Conservation (phyloP, 305 asterid genomes). For the Caryopteris hybrid region DNA sequence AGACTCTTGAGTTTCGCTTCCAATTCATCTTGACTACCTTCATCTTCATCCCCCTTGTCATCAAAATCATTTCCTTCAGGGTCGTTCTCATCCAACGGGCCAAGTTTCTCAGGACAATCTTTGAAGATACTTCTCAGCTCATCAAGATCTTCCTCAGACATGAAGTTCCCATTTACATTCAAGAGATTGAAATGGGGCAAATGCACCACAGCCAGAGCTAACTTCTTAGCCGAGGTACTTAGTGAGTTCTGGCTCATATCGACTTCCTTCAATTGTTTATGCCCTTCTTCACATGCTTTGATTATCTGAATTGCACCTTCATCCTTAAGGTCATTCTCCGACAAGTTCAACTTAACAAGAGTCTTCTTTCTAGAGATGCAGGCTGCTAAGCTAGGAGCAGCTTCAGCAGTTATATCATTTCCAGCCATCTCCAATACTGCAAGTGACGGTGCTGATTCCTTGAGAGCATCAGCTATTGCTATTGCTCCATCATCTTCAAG, state of each 20-base stretch:
- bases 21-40: constrained; percentile 54
- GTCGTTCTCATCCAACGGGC: constrained; percentile 82
- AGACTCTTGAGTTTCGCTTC: constrained; percentile 68
- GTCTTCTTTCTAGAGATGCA: constrained; percentile 52
- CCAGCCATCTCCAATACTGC: constrained; percentile 83
- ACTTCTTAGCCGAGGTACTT: constrained; percentile 52
- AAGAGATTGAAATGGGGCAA: constrained; percentile 57
- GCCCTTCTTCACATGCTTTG: constrained; percentile 53
- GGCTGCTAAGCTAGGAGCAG: constrained; percentile 60
- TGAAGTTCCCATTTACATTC: constrained; percentile 67
- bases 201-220: constrained; percentile 62
- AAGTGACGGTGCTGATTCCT: constrained; percentile 62
- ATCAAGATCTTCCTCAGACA: constrained; percentile 78
- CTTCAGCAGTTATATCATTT: constrained; percentile 78
- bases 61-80: constrained; percentile 79
- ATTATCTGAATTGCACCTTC: constrained; percentile 71
- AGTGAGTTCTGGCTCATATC: constrained; percentile 69
- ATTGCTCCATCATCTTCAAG: constrained; percentile 79
- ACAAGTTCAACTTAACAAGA: constrained; percentile 64
- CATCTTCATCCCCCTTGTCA: constrained; percentile 57
- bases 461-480: constrained; percentile 65
- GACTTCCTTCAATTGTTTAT: constrained; percentile 59
- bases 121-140: constrained; percentile 73
- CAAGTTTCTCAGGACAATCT: constrained; percentile 61
- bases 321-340: constrained; percentile 89